phyloP scores from a whole-genome alignment of 331 rosid species.

The Acacia concinna region DNA sequence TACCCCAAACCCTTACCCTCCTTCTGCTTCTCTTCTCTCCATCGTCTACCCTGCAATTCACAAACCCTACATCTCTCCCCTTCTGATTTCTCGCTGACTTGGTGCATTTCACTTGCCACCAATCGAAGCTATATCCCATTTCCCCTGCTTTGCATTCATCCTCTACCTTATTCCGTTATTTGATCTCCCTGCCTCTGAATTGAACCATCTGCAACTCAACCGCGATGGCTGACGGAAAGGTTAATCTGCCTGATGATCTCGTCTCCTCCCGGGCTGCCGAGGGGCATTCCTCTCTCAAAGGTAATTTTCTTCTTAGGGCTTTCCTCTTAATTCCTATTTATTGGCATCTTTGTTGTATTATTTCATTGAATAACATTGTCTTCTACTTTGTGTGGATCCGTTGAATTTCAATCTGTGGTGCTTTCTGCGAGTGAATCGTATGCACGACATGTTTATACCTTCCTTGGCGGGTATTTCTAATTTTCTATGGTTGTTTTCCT shows the following conservation, averaged over 20 bases:
- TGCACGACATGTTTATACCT: conserved; percentile 22
- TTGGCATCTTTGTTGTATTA: conserved; percentile 1
- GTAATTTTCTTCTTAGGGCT: conserved; percentile 38
- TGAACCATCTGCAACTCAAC: conserved; percentile 35
- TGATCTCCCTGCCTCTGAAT: conserved; percentile 37
- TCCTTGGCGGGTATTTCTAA: neutral
- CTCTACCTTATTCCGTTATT: conserved; percentile 1
- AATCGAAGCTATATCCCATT: conserved; percentile 23
- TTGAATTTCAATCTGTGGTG: conserved; percentile 37
- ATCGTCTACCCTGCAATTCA: conserved; percentile 41
- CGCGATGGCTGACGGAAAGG: conserved; percentile 51
- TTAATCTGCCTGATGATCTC: conserved; percentile 66
- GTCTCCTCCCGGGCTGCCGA: conserved; percentile 47
- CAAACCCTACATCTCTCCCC: conserved; percentile 39
- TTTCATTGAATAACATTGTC: conserved; percentile 19
- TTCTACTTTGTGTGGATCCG: conserved; percentile 40
- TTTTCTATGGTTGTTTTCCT: neutral
- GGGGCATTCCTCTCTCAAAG: conserved; percentile 42
- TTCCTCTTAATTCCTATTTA: conserved; percentile 8
- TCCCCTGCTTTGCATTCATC: conserved; percentile 9
- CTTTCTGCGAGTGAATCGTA: conserved; percentile 28
- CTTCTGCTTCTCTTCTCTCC: neutral
- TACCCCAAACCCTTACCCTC: conserved; percentile 48
- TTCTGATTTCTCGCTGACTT: conserved; percentile 21
- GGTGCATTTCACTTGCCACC: conserved; percentile 1